These are phyloP conservation scores for Carallia pectinifolia DNA, from an alignment of 345 rosid genomes.

Conservation along the genomic window DNA sequence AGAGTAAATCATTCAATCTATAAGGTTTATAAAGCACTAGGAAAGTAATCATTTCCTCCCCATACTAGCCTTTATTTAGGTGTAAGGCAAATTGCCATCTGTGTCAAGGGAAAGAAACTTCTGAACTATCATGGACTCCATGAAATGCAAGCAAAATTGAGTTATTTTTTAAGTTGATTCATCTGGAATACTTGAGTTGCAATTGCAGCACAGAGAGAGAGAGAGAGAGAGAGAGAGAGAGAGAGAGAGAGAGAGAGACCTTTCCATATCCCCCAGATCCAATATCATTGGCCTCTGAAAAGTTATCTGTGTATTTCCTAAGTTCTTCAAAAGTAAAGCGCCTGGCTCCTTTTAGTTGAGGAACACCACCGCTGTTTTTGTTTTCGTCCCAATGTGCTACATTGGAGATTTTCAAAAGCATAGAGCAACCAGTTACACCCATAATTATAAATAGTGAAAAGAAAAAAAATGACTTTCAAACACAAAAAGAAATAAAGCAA, in stretches of 20 bases:
- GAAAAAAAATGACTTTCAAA: not conserved
- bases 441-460: not conserved
- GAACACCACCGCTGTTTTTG: conserved; percentile 55
- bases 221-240: not conserved
- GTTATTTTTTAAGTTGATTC: no score
- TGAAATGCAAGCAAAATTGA: no score
- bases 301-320: conserved; percentile 59
- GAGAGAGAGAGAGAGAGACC: conserved; percentile 28
- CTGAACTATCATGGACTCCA: no score
- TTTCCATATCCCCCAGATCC: conserved; percentile 96
- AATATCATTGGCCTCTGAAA: conserved; percentile 62
- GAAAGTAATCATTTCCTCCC: no score
- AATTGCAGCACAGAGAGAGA: not conserved
- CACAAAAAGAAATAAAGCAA: no score
- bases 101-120: no score
- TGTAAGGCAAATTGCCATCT: no score
- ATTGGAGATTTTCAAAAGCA: conserved; percentile 18
- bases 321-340: conserved; percentile 61
- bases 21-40: no score
- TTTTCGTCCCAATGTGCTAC: conserved; percentile 66
- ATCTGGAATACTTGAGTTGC: no score
- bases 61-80: no score
- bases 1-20: no score
- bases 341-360: conserved; percentile 77
- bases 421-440: not conserved